These are phyloP conservation scores for Tolypocladium nubicola DNA, from an alignment of 2,329 filamentous ascomycete species.

Conservation along the genomic window DNA sequence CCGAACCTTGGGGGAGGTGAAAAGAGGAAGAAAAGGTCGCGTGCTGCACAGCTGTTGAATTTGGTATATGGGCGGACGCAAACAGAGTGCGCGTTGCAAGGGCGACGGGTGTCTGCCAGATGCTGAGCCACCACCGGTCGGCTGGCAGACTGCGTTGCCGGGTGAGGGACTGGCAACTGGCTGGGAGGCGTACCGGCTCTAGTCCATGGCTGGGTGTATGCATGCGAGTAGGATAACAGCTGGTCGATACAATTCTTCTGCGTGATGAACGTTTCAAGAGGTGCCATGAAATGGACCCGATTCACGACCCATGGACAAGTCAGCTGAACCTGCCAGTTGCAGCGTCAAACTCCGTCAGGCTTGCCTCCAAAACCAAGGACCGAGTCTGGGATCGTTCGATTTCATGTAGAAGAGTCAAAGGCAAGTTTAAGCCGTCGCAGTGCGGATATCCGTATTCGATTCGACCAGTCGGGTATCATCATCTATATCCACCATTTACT, in stretches of 20 bases:
- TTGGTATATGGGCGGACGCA: background rate
- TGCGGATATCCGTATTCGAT: background rate
- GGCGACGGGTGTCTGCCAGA: background rate
- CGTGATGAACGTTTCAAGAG: background rate
- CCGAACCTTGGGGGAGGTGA: background rate
- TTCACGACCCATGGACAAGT: background rate
- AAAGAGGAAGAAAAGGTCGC: background rate
- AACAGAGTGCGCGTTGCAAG: background rate
- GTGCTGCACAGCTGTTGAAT: background rate
- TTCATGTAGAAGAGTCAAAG: background rate
- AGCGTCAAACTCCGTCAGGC: too few relatives aligned
- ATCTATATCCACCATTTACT: background rate
- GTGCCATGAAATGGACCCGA: background rate
- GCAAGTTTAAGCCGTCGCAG: background rate
- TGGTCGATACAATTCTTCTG: background rate
- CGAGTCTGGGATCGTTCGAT: background rate
- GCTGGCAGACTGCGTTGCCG: background rate
- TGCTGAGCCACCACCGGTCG: background rate
- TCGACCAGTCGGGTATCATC: conserved; percentile 1
- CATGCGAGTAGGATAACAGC: background rate
- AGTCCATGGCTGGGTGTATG: background rate
- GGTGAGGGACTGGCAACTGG: background rate
- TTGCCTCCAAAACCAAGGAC: background rate
- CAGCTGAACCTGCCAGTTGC: background rate
- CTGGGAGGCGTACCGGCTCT: background rate